Percentiles rank a stretch among this genome's conserved stretches.
Evolutionary conservation across 768 basidiomycete genomes (phyloP).

Genomic region (Tubosaeta brunneosetosa): DNA sequence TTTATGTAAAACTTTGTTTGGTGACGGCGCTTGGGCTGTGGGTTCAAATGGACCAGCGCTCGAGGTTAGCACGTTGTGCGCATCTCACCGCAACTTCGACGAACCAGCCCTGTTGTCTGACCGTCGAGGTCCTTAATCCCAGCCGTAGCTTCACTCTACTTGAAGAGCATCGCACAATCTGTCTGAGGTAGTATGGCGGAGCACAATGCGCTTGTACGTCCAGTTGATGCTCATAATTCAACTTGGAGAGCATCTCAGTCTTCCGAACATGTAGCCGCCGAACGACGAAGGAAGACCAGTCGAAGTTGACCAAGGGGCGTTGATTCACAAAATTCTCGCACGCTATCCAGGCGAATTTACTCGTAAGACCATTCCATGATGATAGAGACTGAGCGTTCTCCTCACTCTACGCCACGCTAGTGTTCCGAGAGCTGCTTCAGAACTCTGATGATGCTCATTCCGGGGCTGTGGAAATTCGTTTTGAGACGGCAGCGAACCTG

Average conservation of each 20-base stretch:
- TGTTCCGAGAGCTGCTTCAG: constrained; percentile 81
- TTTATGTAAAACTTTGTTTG: background rate
- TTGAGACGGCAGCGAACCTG: constrained; percentile 48
- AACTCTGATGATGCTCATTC: constrained; percentile 42
- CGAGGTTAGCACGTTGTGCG: too few relatives aligned
- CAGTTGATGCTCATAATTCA: background rate
- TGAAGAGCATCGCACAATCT: background rate
- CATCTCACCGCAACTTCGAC: background rate
- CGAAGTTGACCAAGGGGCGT: constrained; percentile 80
- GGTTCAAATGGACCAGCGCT: background rate
- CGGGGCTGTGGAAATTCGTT: constrained; percentile 79
- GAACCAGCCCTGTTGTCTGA: background rate
- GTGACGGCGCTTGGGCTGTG: background rate
- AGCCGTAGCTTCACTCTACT: background rate
- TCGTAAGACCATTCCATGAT: constrained; percentile 28
- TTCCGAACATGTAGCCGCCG: background rate
- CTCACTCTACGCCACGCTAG: constrained; percentile 19
- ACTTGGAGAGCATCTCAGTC: background rate
- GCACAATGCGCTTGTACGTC: background rate
- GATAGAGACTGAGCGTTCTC: too few relatives aligned
- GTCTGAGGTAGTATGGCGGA: background rate
- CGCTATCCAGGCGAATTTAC: constrained; percentile 93
- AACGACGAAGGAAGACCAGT: background rate
- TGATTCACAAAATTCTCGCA: constrained; percentile 92
- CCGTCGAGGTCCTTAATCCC: background rate